Evolutionary conservation across 2,329 filamentous ascomycete genomes (phyloP).

Genomic region (Diaporthe vaccinii): DNA sequence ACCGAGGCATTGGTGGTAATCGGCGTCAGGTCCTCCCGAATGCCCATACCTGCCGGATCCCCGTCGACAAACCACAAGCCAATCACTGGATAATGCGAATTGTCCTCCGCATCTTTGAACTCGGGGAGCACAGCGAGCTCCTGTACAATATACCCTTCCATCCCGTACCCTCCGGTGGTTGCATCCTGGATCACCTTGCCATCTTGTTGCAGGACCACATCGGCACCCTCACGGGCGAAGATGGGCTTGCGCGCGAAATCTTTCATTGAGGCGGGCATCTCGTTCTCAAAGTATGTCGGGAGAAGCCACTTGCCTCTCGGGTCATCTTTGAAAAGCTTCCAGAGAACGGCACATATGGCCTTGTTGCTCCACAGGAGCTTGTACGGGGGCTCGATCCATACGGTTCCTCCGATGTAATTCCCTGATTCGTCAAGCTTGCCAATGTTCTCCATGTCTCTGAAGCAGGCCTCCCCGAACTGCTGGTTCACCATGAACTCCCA

Average conservation of each 20-base stretch:
- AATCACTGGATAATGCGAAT: conserved; percentile 22
- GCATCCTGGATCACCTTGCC: not conserved
- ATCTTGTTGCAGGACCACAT: not conserved
- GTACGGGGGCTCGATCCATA: conserved; percentile 39
- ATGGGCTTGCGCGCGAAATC: conserved; percentile 15
- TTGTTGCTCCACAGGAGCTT: conserved; percentile 42
- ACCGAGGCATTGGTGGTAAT: not conserved
- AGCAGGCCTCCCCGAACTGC: conserved; percentile 6
- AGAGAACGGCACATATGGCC: conserved; percentile 35
- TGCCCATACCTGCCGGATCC: conserved; percentile 35
- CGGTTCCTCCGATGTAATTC: conserved; percentile 30
- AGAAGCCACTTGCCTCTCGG: conserved; percentile 35
- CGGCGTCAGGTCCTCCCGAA: conserved; percentile 18
- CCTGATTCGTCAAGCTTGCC: conserved; percentile 25
- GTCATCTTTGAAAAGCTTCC: conserved; percentile 38
- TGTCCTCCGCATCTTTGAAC: conserved; percentile 8
- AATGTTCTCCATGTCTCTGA: conserved; percentile 30
- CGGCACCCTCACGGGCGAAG: conserved; percentile 16
- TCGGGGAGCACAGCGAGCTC: conserved; percentile 12
- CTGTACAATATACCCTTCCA: conserved; percentile 12
- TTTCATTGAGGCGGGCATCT: not conserved
- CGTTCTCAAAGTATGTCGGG: conserved; percentile 24
- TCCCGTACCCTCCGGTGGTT: not conserved
- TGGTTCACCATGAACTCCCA: conserved; percentile 30
- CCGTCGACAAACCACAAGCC: conserved; percentile 37